These are phyloP conservation scores for Sporisorium exsertum DNA, from an alignment of 1,284 basidiomycete genomes.

Conservation along the genomic window DNA sequence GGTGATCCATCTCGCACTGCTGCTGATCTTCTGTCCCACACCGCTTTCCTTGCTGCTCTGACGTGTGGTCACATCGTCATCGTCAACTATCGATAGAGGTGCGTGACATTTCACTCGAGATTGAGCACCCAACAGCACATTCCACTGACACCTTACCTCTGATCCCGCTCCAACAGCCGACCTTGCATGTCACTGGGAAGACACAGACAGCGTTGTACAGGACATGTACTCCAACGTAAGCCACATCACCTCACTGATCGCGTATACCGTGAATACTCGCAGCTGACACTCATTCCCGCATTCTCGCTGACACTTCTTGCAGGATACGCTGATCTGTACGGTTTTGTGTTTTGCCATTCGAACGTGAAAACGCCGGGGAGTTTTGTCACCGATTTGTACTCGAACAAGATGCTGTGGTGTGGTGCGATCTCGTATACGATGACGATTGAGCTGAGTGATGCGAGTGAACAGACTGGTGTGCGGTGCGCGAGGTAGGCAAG, in stretches of 20 bases:
- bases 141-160: background rate
- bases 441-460: background rate
- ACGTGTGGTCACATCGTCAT: constrained; percentile 1
- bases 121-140: background rate
- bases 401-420: no score
- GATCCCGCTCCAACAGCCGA: constrained; percentile 38
- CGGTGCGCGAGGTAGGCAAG: background rate
- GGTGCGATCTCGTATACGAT: no score
- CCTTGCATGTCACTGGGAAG: constrained; percentile 60
- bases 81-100: constrained; percentile 7
- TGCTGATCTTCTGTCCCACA: background rate
- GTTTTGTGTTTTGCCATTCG: constrained; percentile 54
- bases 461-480: background rate
- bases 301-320: background rate
- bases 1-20: background rate
- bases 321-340: constrained; percentile 56
- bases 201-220: constrained; percentile 51
- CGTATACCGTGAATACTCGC: background rate
- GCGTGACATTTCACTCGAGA: background rate
- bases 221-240: constrained; percentile 58
- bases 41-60: background rate
- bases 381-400: background rate
- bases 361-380: constrained; percentile 10
- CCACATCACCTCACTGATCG: background rate
- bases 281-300: background rate